A percentile compares a stretch with the other conserved stretches of the same genome.
phyloP scores from a whole-genome alignment of 2,329 filamentous ascomycete genomes.

The Neonectria punicea region DNA sequence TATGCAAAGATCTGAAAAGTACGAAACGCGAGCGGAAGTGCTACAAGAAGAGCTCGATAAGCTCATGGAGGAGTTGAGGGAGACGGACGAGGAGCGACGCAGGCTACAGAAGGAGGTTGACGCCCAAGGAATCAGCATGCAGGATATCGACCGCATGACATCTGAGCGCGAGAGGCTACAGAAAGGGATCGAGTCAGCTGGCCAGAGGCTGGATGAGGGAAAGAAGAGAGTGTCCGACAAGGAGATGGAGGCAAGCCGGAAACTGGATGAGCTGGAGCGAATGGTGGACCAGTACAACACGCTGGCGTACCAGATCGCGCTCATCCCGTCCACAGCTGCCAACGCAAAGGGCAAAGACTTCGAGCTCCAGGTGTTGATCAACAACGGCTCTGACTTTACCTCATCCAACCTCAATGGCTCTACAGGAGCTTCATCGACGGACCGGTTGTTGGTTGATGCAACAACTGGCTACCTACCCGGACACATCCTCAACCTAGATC shows the following conservation, averaged over 20 bases:
- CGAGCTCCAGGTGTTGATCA: constrained; percentile 86
- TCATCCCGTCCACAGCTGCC: constrained; percentile 85
- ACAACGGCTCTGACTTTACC: constrained; percentile 80
- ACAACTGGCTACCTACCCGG: constrained; percentile 90
- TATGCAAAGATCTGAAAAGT: constrained; percentile 87
- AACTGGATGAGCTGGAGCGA: constrained; percentile 91
- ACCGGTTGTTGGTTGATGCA: constrained; percentile 83
- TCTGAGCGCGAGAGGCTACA: constrained; percentile 94
- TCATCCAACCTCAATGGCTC: constrained; percentile 66
- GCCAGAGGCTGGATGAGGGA: constrained; percentile 81
- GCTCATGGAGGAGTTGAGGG: constrained; percentile 76
- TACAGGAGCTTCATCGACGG: constrained; percentile 59
- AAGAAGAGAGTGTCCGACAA: constrained; percentile 86
- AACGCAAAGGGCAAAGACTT: constrained; percentile 89
- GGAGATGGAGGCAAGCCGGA: constrained; percentile 85
- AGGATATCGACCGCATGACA: constrained; percentile 99
- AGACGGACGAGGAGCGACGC: constrained; percentile 84
- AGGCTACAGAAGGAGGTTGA: constrained; percentile 88
- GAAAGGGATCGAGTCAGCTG: constrained; percentile 82
- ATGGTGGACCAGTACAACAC: constrained; percentile 93
- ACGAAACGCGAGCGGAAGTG: constrained; percentile 81
- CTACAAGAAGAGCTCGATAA: constrained; percentile 90
- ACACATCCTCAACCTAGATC: constrained; percentile 88
- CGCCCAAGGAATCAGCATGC: constrained; percentile 92
- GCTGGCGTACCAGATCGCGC: constrained; percentile 89